Evolutionary conservation across 371 early-diverging fungal genomes (phyloP).

Genomic region (Mucor indicus): DNA sequence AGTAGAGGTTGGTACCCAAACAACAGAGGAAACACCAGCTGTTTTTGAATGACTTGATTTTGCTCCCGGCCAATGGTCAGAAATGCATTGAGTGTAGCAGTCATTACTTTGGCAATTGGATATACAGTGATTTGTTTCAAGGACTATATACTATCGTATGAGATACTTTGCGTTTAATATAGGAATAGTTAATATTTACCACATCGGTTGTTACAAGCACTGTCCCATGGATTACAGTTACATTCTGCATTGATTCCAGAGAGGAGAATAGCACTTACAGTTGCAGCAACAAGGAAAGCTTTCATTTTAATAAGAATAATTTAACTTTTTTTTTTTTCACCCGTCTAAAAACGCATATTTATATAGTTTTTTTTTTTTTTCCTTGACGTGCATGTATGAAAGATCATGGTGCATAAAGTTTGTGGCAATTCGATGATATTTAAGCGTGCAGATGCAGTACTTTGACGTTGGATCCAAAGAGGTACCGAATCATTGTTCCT

Average conservation of each 20-base stretch:
- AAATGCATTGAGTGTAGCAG: conserved; percentile 32
- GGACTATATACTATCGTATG: conserved; percentile 12
- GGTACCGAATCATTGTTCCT: too few relatives aligned
- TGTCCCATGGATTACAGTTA: conserved; percentile 20
- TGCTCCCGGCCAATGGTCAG: conserved; percentile 33
- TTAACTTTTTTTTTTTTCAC: too few relatives aligned
- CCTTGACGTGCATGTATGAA: too few relatives aligned
- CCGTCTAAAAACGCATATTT: too few relatives aligned
- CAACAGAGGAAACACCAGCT: not conserved
- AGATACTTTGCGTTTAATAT: not conserved
- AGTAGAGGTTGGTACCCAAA: not conserved
- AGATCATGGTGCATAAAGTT: not conserved
- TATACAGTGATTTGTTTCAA: conserved; percentile 26
- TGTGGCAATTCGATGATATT: too few relatives aligned
- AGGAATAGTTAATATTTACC: conserved; percentile 17
- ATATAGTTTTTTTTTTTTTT: too few relatives aligned
- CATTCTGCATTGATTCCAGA: conserved; percentile 23
- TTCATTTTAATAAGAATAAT: conserved; percentile 13
- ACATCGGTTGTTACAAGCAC: conserved; percentile 22
- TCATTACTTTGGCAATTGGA: conserved; percentile 14
- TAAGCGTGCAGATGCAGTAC: too few relatives aligned
- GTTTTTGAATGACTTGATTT: not conserved
- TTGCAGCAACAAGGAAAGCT: conserved; percentile 5
- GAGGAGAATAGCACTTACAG: conserved; percentile 10
- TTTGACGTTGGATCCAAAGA: too few relatives aligned